Percentiles rank a stretch among this genome's conserved stretches.
Conservation (phyloP, 768 basidiomycete genomes). For the Mycena vulgaris region DNA sequence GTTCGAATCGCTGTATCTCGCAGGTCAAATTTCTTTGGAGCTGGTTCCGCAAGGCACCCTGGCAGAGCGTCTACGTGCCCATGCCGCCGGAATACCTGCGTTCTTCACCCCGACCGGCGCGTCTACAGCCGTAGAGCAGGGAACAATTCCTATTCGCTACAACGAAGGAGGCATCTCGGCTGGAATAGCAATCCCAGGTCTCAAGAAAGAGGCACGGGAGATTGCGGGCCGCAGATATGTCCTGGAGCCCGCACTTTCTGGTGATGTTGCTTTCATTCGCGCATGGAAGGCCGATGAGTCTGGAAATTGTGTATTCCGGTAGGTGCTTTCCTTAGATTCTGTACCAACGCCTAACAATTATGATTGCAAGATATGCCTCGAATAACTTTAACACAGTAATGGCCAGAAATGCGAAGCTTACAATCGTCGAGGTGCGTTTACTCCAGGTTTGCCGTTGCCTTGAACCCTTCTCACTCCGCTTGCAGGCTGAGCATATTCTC, state of each 20-base stretch:
- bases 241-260: constrained; percentile 84
- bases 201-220: constrained; percentile 82
- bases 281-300: constrained; percentile 96
- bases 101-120: constrained; percentile 95
- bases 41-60: constrained; percentile 95
- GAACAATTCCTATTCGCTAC: constrained; percentile 84
- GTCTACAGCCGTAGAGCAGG: constrained; percentile 85
- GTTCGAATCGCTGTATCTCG: constrained; percentile 86
- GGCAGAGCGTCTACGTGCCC: constrained; percentile 88
- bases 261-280: constrained; percentile 87
- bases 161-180: constrained; percentile 80
- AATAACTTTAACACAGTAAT: constrained; percentile 91
- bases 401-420: constrained; percentile 91
- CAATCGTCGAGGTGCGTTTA: constrained; percentile 85
- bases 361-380: constrained; percentile 75
- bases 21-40: constrained; percentile 86
- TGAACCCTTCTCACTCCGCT: constrained; percentile 4
- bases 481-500: constrained; percentile 90
- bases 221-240: constrained; percentile 87
- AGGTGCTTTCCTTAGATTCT: constrained; percentile 33
- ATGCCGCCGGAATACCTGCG: constrained; percentile 93
- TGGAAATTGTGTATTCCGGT: constrained; percentile 94
- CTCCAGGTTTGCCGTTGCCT: constrained; percentile 1
- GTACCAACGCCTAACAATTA: not conserved
- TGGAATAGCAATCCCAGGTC: constrained; percentile 80